Base-by-base conservation (phyloP, 495 filamentous ascomycete genomes). In the Aspergillus conjunctus region DNA sequence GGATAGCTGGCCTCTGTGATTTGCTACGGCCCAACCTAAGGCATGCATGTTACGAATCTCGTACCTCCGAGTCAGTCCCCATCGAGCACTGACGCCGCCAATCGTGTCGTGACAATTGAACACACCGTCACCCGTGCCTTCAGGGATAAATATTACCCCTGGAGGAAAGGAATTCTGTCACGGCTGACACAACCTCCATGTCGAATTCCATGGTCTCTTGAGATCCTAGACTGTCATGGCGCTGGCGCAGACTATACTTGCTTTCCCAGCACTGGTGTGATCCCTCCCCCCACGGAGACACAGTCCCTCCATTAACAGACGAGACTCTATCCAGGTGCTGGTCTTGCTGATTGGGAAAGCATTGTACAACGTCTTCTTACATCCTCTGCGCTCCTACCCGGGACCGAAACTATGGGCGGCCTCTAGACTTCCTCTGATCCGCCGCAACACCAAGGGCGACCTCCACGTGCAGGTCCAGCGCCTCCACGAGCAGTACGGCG, bases 341-440 rank as follows among this genome's bases (percentile, higher is more conserved):
- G 33, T 12, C 33, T 37, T 37, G 33, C 33, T 37, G 6, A 12
- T 12, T 12, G 33, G 33, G 33, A 37, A 37, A 37, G 33, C 33
- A 37, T 37, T 37, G 33, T 54, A 37, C 51, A 54, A 54, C 20
- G 3, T 54, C 31, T 54, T 34, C 15, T 20, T 54, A 30, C 51
- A 54, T 20, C 51, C 51, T 8, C 31, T 54, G 34, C 34, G 30
- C 11, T 11, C 15, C 12, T 17, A 34, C 20, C 51, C 51, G 9
- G 51, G 51, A 3, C 31, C 51, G 4, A 12, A 33, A 1, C 7
- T 34, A 39, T 54, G 51, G 51, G 51, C 51, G 11, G 30, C 51
- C 2, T 54, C 51, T 11, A 26, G 51, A 15, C 32, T 54, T 11
- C 51, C 51, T 11, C 34, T 54, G 30, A 20, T 54, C 20, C 18